Evolutionary conservation across 768 basidiomycete species (phyloP).

Genomic region (Chalciporus chontae): DNA sequence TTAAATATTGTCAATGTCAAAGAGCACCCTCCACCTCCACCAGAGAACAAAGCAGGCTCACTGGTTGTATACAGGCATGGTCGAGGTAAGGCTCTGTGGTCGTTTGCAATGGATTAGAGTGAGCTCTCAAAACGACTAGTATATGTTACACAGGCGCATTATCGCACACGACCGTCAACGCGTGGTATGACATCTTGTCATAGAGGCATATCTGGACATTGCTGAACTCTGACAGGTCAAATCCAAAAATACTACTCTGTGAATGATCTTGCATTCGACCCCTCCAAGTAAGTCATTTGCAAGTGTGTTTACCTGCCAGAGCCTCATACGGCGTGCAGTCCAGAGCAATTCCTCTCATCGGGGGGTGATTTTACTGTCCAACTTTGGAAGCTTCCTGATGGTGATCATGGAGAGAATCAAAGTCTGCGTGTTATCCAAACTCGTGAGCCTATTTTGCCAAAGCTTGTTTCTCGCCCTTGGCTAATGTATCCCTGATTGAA

Average conservation of each 20-base stretch:
- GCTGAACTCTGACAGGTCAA: slow-evolving; percentile 8
- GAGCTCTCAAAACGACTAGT: slow-evolving; percentile 12
- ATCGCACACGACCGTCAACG: slow-evolving; percentile 15
- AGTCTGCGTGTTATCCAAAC: slow-evolving; percentile 9
- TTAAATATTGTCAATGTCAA: neutral
- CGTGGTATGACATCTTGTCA: slow-evolving; percentile 11
- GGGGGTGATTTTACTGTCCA: slow-evolving; percentile 44
- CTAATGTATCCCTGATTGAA: slow-evolving; percentile 1
- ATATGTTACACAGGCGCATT: slow-evolving; percentile 17
- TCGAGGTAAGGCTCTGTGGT: slow-evolving; percentile 13
- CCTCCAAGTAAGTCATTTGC: slow-evolving; percentile 36
- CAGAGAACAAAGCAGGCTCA: slow-evolving; percentile 47
- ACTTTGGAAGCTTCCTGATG: slow-evolving; percentile 38
- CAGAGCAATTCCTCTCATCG: slow-evolving; percentile 41
- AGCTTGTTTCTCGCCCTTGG: neutral
- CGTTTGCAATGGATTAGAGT: neutral
- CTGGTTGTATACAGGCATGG: slow-evolving; percentile 40
- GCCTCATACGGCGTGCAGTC: slow-evolving; percentile 27
- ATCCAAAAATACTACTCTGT: slow-evolving; percentile 49
- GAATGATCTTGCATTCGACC: slow-evolving; percentile 54
- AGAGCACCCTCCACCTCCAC: slow-evolving; percentile 32
- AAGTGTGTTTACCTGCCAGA: neutral
- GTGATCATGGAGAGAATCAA: slow-evolving; percentile 14
- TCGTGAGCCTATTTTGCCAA: slow-evolving; percentile 12
- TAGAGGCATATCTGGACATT: neutral